These are phyloP conservation scores for Claviceps purpurea DNA, from an alignment of 2,329 filamentous ascomycete species.

Conservation along the genomic window DNA sequence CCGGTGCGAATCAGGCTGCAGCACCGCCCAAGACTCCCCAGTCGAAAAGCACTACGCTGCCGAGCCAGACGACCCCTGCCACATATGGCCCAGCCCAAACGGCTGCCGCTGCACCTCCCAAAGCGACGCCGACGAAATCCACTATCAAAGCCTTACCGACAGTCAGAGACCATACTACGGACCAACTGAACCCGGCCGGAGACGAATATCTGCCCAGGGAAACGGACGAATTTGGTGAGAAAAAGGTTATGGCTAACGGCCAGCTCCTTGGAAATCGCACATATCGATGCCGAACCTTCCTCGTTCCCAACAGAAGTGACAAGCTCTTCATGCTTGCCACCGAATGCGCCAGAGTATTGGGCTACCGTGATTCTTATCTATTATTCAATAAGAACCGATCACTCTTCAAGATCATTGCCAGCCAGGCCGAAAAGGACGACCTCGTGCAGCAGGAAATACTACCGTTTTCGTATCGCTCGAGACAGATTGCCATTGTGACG, in stretches of 20 bases:
- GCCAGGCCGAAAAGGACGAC: slow-evolving; percentile 91
- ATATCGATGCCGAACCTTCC: slow-evolving; percentile 87
- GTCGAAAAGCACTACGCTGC: slow-evolving; percentile 32
- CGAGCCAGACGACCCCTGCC: slow-evolving; percentile 26
- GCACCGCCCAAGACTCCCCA: slow-evolving; percentile 43
- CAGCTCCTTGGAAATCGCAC: slow-evolving; percentile 70
- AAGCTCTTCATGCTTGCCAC: slow-evolving; percentile 98
- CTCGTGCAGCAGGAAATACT: slow-evolving; percentile 89
- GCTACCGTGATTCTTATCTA: slow-evolving; percentile 94
- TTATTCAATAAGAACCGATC: slow-evolving; percentile 98
- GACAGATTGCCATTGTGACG: slow-evolving; percentile 96
- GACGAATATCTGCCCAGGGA: slow-evolving; percentile 95
- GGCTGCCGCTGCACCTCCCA: slow-evolving; percentile 48
- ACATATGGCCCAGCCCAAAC: slow-evolving; percentile 24
- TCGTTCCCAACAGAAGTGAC: slow-evolving; percentile 77
- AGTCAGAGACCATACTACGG: slow-evolving; percentile 91
- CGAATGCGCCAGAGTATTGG: slow-evolving; percentile 84
- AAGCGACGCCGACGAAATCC: slow-evolving; percentile 67
- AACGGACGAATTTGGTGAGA: slow-evolving; percentile 83
- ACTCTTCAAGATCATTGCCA: slow-evolving; percentile 93
- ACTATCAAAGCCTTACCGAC: slow-evolving; percentile 91
- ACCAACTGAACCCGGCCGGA: slow-evolving; percentile 76
- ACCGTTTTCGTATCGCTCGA: slow-evolving; percentile 94
- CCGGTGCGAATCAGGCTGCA: slow-evolving; percentile 24
- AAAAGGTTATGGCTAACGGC: slow-evolving; percentile 78